Evolutionary conservation across 495 filamentous ascomycete species (phyloP).

Genomic region (Lophiostoma macrostomum): DNA sequence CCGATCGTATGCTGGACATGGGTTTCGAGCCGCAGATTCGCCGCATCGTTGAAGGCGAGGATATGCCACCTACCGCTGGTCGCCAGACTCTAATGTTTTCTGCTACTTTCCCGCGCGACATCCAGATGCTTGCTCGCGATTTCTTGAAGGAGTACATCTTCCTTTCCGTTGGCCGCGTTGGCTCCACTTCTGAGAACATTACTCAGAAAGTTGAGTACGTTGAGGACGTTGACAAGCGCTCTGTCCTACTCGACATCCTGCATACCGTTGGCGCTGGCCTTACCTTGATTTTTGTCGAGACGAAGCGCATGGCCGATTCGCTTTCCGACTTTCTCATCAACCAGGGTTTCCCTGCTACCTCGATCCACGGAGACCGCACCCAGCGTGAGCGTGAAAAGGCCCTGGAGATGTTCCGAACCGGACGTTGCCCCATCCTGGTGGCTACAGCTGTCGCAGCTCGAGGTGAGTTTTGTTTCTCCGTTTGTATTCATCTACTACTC

Average conservation of each 20-base stretch:
- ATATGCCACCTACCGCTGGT: constrained; percentile 81
- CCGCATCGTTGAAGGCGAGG: constrained; percentile 94
- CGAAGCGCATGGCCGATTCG: constrained; percentile 98
- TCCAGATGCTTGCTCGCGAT: constrained; percentile 96
- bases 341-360: constrained; percentile 93
- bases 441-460: constrained; percentile 96
- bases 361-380: constrained; percentile 96
- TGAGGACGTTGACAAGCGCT: constrained; percentile 95
- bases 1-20: constrained; percentile 99
- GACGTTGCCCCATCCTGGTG: constrained; percentile 90
- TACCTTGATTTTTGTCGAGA: constrained; percentile 97
- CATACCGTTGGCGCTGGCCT: constrained; percentile 91
- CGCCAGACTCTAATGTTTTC: constrained; percentile 99
- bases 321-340: constrained; percentile 97
- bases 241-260: constrained; percentile 92
- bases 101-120: constrained; percentile 96
- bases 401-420: constrained; percentile 92
- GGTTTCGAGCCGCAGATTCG: constrained; percentile 99
- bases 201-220: constrained; percentile 99
- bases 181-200: constrained; percentile 99
- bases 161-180: constrained; percentile 96
- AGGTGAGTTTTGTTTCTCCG: constrained; percentile 39
- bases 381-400: constrained; percentile 98
- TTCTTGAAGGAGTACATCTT: constrained; percentile 99
- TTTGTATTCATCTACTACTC: too few relatives aligned